These are phyloP conservation scores for Pneumocystis sp. DNA, from an alignment of 1,139 yeast species.

Conservation along the genomic window DNA sequence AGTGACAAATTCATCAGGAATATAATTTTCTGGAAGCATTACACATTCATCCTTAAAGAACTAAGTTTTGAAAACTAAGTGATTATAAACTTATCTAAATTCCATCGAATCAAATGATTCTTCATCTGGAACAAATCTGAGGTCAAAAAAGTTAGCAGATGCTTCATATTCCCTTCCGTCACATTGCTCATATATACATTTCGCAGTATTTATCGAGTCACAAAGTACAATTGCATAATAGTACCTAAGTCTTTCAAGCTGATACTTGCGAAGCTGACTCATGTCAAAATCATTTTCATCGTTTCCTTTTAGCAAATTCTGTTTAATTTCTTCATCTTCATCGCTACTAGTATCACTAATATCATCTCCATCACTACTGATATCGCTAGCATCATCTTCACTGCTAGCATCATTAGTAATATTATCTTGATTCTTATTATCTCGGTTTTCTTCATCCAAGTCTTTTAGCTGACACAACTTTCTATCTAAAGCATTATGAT, in stretches of 20 bases:
- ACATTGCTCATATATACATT: slow-evolving; percentile 63
- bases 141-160: slow-evolving; percentile 84
- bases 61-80: background rate
- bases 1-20: slow-evolving; percentile 68
- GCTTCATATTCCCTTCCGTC: slow-evolving; percentile 95
- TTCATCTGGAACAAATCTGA: slow-evolving; percentile 83
- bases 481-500: too few relatives aligned
- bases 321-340: slow-evolving; percentile 24
- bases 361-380: slow-evolving; percentile 5
- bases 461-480: background rate
- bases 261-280: slow-evolving; percentile 45
- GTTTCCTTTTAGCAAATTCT: slow-evolving; percentile 22
- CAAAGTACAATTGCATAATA: slow-evolving; percentile 88
- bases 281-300: slow-evolving; percentile 34
- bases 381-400: slow-evolving; percentile 5
- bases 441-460: too few relatives aligned
- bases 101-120: slow-evolving; percentile 66
- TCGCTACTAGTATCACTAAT: slow-evolving; percentile 8
- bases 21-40: slow-evolving; percentile 60
- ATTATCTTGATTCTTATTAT: background rate
- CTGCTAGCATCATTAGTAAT: slow-evolving; percentile 27
- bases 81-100: slow-evolving; percentile 23
- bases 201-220: slow-evolving; percentile 59
- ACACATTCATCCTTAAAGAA: slow-evolving; percentile 45
- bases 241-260: slow-evolving; percentile 68